Evolutionary conservation across 2,329 filamentous ascomycete genomes (phyloP).

Genomic region (Phyllachora maydis): DNA sequence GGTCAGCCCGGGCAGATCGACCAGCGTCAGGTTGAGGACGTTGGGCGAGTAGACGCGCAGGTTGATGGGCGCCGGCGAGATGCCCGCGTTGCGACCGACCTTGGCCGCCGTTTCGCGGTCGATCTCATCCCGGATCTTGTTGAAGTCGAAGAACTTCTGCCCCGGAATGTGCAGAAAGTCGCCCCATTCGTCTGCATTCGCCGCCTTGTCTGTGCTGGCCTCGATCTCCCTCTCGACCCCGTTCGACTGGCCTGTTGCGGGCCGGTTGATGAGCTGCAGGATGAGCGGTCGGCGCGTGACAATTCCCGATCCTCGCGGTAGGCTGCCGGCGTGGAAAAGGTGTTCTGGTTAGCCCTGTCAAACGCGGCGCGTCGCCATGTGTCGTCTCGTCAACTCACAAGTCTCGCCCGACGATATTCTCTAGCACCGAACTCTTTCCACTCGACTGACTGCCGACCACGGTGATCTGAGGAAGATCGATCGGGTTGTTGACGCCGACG

Average conservation of each 20-base stretch:
- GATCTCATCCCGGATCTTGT: constrained; percentile 96
- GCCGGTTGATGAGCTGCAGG: constrained; percentile 90
- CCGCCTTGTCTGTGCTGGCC: constrained; percentile 57
- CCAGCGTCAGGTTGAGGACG: constrained; percentile 86
- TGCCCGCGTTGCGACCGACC: constrained; percentile 88
- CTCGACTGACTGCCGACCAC: constrained; percentile 98
- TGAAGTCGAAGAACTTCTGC: constrained; percentile 95
- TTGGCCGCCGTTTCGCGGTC: constrained; percentile 91
- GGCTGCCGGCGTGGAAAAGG: constrained; percentile 41
- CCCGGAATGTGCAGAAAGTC: constrained; percentile 96
- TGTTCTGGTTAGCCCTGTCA: too few species aligned
- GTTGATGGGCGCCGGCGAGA: constrained; percentile 93
- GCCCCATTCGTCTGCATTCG: constrained; percentile 92
- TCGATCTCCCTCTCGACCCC: constrained; percentile 48
- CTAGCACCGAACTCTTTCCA: constrained; percentile 95
- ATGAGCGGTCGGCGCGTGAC: constrained; percentile 91
- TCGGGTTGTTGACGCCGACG: constrained; percentile 96
- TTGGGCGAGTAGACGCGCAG: constrained; percentile 96
- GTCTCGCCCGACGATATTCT: constrained; percentile 96
- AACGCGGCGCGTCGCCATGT: too few species aligned
- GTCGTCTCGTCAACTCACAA: constrained; percentile 71
- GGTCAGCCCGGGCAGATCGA: constrained; percentile 89
- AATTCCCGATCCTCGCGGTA: constrained; percentile 93
- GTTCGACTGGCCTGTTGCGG: constrained; percentile 43
- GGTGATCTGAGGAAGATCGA: constrained; percentile 94